Evolutionary conservation across 768 basidiomycete genomes (phyloP).

Genomic region (Roridomyces roridus): DNA sequence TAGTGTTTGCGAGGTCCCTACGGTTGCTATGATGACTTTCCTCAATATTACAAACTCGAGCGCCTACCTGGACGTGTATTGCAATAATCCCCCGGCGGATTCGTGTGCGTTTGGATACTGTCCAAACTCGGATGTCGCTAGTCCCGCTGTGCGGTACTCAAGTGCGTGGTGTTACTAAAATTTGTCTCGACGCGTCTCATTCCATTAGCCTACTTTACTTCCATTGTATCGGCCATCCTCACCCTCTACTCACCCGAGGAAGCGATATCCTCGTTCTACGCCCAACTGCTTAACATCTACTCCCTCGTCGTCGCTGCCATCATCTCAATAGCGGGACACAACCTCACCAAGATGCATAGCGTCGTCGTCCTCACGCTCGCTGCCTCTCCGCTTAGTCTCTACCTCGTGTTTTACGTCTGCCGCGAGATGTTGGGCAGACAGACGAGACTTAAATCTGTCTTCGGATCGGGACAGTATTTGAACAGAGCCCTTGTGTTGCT

Average conservation of each 20-base stretch:
- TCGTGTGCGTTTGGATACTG: constrained; percentile 23
- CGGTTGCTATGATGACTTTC: constrained; percentile 19
- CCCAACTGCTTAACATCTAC: constrained; percentile 24
- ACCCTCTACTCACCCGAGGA: constrained; percentile 19
- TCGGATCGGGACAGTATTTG: constrained; percentile 15
- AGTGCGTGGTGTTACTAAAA: constrained; percentile 14
- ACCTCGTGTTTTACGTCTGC: constrained; percentile 21
- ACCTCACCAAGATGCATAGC: constrained; percentile 22
- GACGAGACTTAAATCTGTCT: constrained; percentile 16
- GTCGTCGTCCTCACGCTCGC: constrained; percentile 19
- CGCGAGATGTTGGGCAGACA: constrained; percentile 13
- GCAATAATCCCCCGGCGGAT: constrained; percentile 17
- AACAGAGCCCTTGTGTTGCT: constrained; percentile 17
- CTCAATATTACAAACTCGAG: constrained; percentile 13
- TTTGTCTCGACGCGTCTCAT: no score
- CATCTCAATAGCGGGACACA: constrained; percentile 8
- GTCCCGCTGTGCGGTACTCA: constrained; percentile 23
- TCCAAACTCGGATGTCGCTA: constrained; percentile 24
- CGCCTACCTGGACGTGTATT: constrained; percentile 17
- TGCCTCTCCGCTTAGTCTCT: constrained; percentile 21
- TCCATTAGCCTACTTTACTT: constrained; percentile 21
- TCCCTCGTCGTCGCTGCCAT: constrained; percentile 24
- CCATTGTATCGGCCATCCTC: constrained; percentile 21
- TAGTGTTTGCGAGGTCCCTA: constrained; percentile 16
- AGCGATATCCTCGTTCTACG: constrained; percentile 14